Conservation (phyloP, 805 yeast species). For the Ogataea trehalophila region DNA sequence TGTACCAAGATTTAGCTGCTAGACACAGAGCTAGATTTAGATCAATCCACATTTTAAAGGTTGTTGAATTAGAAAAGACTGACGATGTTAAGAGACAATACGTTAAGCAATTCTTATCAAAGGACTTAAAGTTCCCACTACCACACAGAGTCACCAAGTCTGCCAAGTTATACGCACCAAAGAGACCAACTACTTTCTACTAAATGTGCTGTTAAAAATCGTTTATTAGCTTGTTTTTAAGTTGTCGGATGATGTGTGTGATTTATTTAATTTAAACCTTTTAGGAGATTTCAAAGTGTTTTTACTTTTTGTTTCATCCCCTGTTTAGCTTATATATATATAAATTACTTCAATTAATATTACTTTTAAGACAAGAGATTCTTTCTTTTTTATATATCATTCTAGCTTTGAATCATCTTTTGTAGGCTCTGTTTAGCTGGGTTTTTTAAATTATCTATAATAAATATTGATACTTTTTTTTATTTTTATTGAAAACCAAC, state of each 20-base stretch:
- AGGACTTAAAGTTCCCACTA: slow-evolving; percentile 98
- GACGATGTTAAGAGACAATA: slow-evolving; percentile 99
- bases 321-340: too few species aligned
- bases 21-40: slow-evolving; percentile 99
- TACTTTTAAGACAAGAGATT: not conserved
- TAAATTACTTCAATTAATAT: too few species aligned
- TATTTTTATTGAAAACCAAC: not conserved
- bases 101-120: slow-evolving; percentile 93
- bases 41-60: slow-evolving; percentile 98
- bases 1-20: slow-evolving; percentile 99
- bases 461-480: not conserved
- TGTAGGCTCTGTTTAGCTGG: not conserved
- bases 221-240: too few species aligned
- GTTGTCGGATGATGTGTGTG: not conserved
- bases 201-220: slow-evolving; percentile 33
- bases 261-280: slow-evolving; percentile 8
- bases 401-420: not conserved
- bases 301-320: too few species aligned
- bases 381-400: not conserved
- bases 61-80: slow-evolving; percentile 96
- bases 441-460: not conserved
- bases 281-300: too few species aligned
- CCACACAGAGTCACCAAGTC: slow-evolving; percentile 98
- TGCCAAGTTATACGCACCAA: slow-evolving; percentile 80
- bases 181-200: slow-evolving; percentile 97